phyloP scores from a whole-genome alignment of 179 eudicot genomes.

The Nepenthes alata region DNA sequence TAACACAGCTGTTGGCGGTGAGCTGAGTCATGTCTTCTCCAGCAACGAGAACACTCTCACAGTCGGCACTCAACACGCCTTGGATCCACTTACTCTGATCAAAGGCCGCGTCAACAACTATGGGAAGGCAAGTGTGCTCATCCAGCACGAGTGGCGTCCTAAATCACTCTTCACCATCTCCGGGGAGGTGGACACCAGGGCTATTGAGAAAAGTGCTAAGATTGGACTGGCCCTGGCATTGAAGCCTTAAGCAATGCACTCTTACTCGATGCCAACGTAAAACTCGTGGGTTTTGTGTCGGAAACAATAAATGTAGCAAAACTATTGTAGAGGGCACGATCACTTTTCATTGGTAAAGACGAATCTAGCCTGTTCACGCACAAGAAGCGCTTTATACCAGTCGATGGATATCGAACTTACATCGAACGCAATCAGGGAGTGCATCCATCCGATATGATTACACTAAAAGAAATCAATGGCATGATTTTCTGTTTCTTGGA shows the following conservation, averaged over 20 bases:
- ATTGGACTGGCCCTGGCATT: conserved; percentile 73
- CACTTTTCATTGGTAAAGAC: conserved; percentile 14
- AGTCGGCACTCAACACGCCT: conserved; percentile 67
- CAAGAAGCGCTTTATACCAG: conserved; percentile 1
- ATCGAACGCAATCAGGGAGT: too few relatives aligned
- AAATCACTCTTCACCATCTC: conserved; percentile 71
- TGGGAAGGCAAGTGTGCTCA: conserved; percentile 76
- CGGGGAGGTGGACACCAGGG: conserved; percentile 87
- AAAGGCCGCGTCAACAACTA: conserved; percentile 74
- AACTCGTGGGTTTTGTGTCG: conserved; percentile 7
- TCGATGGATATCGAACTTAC: too few relatives aligned
- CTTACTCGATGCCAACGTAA: not conserved
- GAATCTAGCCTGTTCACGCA: conserved; percentile 19
- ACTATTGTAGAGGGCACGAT: not conserved
- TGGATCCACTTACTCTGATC: conserved; percentile 68
- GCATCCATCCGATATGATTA: too few relatives aligned
- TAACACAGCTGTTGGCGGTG: conserved; percentile 88
- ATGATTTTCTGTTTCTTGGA: too few relatives aligned
- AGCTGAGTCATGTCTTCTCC: conserved; percentile 74
- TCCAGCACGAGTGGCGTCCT: conserved; percentile 91
- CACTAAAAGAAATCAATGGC: too few relatives aligned
- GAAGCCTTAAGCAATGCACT: conserved; percentile 42
- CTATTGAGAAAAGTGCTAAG: conserved; percentile 86
- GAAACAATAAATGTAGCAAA: conserved; percentile 24
- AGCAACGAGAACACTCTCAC: conserved; percentile 72